A percentile compares a stretch with the other conserved stretches of the same genome.
Conservation (phyloP, 2,329 filamentous ascomycete species). For the Pseudogymnoascus pannorum region DNA sequence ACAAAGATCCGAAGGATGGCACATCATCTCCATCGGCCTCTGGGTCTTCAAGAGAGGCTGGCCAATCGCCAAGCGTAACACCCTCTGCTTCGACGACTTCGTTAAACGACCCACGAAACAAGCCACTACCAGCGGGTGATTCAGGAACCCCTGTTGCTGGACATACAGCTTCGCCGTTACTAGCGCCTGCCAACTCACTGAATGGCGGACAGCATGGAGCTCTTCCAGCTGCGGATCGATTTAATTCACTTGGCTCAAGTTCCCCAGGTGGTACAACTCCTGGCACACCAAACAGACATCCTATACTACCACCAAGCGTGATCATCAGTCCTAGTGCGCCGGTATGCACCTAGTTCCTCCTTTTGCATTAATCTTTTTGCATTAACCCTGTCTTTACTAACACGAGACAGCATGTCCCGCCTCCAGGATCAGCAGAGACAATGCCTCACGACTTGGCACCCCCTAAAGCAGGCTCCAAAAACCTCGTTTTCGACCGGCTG, state of each 20-base stretch:
- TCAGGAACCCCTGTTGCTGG: slow-evolving; percentile 22
- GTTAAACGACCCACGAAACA: slow-evolving; percentile 77
- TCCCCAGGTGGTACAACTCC: slow-evolving; percentile 37
- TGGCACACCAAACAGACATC: slow-evolving; percentile 56
- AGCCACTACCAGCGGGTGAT: slow-evolving; percentile 59
- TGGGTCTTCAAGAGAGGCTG: slow-evolving; percentile 42
- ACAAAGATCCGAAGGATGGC: slow-evolving; percentile 65
- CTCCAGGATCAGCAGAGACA: slow-evolving; percentile 87
- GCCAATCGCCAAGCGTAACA: slow-evolving; percentile 60
- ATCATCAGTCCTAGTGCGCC: slow-evolving; percentile 92
- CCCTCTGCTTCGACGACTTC: slow-evolving; percentile 86
- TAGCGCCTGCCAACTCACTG: slow-evolving; percentile 24
- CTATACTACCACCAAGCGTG: slow-evolving; percentile 71
- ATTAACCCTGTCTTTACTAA: background rate
- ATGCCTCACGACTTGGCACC: slow-evolving; percentile 97
- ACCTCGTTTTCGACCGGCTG: slow-evolving; percentile 76
- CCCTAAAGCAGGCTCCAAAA: slow-evolving; percentile 86
- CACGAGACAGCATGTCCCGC: slow-evolving; percentile 67
- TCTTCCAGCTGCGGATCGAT: slow-evolving; percentile 35
- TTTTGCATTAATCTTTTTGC: background rate
- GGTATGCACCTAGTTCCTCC: slow-evolving; percentile 48
- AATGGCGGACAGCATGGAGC: slow-evolving; percentile 25
- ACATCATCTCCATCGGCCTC: slow-evolving; percentile 69
- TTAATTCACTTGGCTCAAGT: slow-evolving; percentile 32
- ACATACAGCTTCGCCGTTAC: slow-evolving; percentile 19